A percentile compares a stretch with the other conserved stretches of the same genome.
Conservation (phyloP, 192 early-diverging fungal genomes). For the Neocallimastix lanati region DNA sequence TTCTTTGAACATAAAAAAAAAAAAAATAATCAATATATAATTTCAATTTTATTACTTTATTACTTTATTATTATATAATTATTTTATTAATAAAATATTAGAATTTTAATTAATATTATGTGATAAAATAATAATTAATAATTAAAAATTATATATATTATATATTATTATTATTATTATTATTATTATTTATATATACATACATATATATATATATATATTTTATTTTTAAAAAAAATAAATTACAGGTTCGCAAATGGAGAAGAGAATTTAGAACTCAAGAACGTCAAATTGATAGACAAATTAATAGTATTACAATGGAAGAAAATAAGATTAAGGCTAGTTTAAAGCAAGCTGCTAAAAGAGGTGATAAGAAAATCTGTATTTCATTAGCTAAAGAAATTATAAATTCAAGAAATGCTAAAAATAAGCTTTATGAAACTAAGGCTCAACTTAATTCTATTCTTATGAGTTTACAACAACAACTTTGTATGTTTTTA, state of each 20-base stretch:
- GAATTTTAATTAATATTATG: too few species aligned
- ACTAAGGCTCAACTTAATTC: constrained; percentile 88
- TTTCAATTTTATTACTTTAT: too few species aligned
- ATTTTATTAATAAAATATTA: too few species aligned
- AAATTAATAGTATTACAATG: constrained; percentile 53
- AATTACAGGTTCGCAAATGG: constrained; percentile 66
- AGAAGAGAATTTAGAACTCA: constrained; percentile 57
- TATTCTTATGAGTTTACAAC: constrained; percentile 71
- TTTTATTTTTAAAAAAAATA: too few species aligned
- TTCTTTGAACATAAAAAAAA: too few species aligned
- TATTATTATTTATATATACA: too few species aligned
- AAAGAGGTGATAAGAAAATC: constrained; percentile 56
- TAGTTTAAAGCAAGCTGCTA: constrained; percentile 66
- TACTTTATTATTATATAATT: too few species aligned
- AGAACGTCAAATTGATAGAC: constrained; percentile 71
- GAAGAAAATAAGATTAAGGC: constrained; percentile 70
- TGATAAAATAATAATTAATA: too few species aligned
- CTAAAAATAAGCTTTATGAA: constrained; percentile 62
- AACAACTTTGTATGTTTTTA: constrained; percentile 55
- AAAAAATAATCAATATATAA: too few species aligned
- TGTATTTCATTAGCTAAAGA: constrained; percentile 68
- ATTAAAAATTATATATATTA: too few species aligned
- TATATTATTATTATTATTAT: too few species aligned
- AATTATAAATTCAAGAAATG: constrained; percentile 55
- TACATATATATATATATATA: too few species aligned